Conservation (phyloP, 805 yeast genomes). For the Candida ponderosae region DNA sequence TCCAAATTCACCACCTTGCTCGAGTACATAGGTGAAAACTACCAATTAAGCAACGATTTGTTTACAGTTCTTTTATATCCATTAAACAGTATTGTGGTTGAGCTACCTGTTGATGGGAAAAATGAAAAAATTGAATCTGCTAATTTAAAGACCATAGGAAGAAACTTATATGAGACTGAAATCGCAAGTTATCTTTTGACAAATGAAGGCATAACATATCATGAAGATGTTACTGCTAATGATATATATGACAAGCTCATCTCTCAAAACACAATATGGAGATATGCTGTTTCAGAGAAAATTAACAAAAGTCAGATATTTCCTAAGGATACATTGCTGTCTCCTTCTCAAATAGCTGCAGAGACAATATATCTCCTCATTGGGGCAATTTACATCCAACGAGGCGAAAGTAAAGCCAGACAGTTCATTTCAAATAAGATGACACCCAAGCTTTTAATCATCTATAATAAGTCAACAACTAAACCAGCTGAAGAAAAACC, state of each 20-base stretch:
- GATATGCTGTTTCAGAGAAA: too few species aligned
- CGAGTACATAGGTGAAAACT: too few species aligned
- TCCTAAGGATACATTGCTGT: too few species aligned
- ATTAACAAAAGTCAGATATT: too few species aligned
- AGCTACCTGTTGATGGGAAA: neutral
- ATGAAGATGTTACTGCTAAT: too few species aligned
- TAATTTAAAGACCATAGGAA: neutral
- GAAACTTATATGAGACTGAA: too few species aligned
- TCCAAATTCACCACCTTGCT: too few species aligned
- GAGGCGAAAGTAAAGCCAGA: constrained; percentile 12
- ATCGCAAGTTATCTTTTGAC: constrained; percentile 1
- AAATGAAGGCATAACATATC: neutral
- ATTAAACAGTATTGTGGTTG: too few species aligned
- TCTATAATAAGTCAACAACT: neutral
- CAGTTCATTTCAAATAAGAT: constrained; percentile 13
- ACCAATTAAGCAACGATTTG: too few species aligned
- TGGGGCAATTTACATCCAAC: constrained; percentile 15
- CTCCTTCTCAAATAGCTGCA: neutral
- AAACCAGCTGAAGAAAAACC: too few species aligned
- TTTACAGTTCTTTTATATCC: neutral
- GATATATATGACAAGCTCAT: too few species aligned
- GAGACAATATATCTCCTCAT: constrained; percentile 15
- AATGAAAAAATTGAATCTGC: neutral
- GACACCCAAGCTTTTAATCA: neutral
- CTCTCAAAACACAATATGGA: too few species aligned